Evolutionary conservation across 2,329 filamentous ascomycete species (phyloP), one percentile per base, ranked within the genome.

Genomic region (Scedosporium apiospermum): DNA sequence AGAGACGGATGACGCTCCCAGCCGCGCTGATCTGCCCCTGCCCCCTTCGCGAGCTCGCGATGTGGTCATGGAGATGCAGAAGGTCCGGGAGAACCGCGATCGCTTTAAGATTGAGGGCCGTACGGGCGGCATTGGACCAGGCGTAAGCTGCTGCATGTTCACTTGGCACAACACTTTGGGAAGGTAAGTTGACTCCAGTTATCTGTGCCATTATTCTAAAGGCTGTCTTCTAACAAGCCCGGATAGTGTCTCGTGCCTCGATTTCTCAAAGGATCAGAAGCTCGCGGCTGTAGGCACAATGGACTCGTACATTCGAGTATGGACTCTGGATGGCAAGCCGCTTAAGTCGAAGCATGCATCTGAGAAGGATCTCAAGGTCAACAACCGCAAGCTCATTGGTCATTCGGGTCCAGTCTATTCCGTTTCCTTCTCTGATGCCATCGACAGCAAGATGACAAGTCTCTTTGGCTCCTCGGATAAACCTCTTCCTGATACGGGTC

Each of bases 111-210:
- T 98, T 63, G 90, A 96, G 64, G 86, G 88, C 21, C 85, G 89
- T 41, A 93, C 90, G 12, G 90, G 91, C 16, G 93, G 93, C 7
- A 83, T 93, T 60, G 91, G 93, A 14, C 86, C 91, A 62, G 87
- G 88, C 27, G 82, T 97, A 64, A 96, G 92, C 69, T 88, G 96
- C 26, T 95, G 91, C 79, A 98, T 98, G 90, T 97, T 96, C 73
- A 99, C 95, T 0, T 96, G 98, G 71, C 95, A 99, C 78, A 99
- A 99, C 74, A 96, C 91, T 0, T 88, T 92, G 66, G 92, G 96
- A 74, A 89, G 86, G 91, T 93, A 77, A 78, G 85, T 74, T 55
- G 14, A 42, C 23, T n/a, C 27, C 9, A 6, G 21, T 21, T 9
- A 53, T 10, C 12, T 10, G 9, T 53, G 18, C 18, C 12, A 21